phyloP scores from a whole-genome alignment of 257 asterid genomes.

The Plantago ovata region DNA sequence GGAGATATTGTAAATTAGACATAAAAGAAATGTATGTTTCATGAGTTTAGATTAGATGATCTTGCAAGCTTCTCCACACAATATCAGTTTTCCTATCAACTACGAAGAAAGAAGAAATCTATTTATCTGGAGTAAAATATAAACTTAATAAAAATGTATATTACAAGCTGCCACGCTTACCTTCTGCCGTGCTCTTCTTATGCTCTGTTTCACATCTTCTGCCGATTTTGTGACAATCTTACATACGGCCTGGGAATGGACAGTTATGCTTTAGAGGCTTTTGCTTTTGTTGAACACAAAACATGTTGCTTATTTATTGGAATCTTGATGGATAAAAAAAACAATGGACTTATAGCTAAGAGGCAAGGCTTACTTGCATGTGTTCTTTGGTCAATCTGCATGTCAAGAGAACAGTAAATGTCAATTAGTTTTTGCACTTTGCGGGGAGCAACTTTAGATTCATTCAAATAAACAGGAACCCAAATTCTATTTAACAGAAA shows the following conservation, averaged over 20 bases:
- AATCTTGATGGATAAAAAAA: conserved; percentile 11
- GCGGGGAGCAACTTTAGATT: conserved; percentile 1
- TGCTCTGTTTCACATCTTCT: conserved; percentile 89
- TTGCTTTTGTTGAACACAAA: conserved; percentile 10
- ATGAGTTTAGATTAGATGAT: background rate
- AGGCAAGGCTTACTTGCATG: conserved; percentile 59
- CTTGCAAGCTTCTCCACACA: no score
- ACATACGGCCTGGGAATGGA: conserved; percentile 68
- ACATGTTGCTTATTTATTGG: conserved; percentile 6
- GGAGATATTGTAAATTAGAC: background rate
- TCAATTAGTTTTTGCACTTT: conserved; percentile 6
- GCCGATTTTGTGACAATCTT: conserved; percentile 87
- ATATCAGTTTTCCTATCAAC: no score
- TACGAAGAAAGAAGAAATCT: background rate
- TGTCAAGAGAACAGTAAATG: conserved; percentile 25
- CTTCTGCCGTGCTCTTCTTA: conserved; percentile 97
- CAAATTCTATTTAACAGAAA: background rate
- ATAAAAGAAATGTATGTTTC: background rate
- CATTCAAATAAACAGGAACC: conserved; percentile 11
- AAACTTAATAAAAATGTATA: background rate
- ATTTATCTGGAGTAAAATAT: background rate
- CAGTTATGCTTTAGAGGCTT: conserved; percentile 6
- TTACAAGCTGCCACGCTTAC: conserved; percentile 28
- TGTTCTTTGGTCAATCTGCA: conserved; percentile 93
- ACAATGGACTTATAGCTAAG: background rate